phyloP scores from a whole-genome alignment of 257 asterid species.

The Echium plantagineum region DNA sequence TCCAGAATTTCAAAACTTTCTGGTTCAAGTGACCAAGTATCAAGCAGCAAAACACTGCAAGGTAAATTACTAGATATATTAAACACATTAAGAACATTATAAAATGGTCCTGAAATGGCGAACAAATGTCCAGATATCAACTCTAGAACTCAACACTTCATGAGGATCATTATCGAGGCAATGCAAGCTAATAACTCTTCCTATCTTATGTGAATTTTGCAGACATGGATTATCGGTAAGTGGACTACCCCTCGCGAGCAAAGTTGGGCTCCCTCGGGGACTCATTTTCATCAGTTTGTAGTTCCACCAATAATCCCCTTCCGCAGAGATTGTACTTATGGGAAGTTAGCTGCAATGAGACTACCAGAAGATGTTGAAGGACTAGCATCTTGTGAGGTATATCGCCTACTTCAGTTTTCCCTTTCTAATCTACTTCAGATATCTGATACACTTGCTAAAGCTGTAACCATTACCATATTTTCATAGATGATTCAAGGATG shows the following conservation, averaged over 20 bases:
- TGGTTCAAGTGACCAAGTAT: conserved; percentile 71
- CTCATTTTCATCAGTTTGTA: conserved; percentile 77
- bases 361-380: conserved; percentile 78
- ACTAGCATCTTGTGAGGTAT: conserved; percentile 75
- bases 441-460: background rate
- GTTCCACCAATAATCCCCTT: conserved; percentile 73
- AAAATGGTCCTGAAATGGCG: too few species aligned
- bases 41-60: conserved; percentile 68
- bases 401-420: background rate
- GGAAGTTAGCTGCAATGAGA: conserved; percentile 73
- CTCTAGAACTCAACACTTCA: background rate
- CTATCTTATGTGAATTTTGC: conserved; percentile 6
- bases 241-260: conserved; percentile 72
- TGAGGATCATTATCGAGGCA: background rate
- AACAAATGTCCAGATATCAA: background rate
- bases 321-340: conserved; percentile 82
- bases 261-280: conserved; percentile 64
- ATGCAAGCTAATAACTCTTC: background rate
- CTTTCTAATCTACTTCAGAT: too few species aligned
- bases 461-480: background rate
- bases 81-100: background rate
- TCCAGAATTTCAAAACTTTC: conserved; percentile 37
- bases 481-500: too few species aligned
- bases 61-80: conserved; percentile 21
- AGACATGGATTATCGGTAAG: conserved; percentile 85